Base-by-base conservation (phyloP, 2,329 filamentous ascomycete genomes). In the Ophiosphaerella herpotricha region DNA sequence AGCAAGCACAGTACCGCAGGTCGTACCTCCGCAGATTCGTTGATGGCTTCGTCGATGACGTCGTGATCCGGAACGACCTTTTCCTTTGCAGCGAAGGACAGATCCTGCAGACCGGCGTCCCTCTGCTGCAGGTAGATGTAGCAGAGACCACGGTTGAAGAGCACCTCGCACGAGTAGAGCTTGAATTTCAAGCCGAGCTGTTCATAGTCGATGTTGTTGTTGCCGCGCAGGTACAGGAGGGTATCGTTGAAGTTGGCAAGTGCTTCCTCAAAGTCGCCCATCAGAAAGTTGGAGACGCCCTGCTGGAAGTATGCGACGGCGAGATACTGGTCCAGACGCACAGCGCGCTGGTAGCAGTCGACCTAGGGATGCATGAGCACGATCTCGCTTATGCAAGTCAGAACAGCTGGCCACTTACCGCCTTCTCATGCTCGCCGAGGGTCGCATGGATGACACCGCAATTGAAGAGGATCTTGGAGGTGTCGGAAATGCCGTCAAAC, bases 231-330 rank as follows among this genome's bases (percentile, higher is more conserved):
- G 74, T 97, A 97, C 36, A 97, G 79, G 35, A 99, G 80, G 0
- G 94, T 97, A 70, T 99, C 94, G 78, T 99, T 99, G 82, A 99
- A 99, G 77, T 97, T 97, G 61, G 92, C 92, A 54, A 97, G 80
- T 14, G 94, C 94, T 74, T 97, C 94, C 73, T 97, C 92, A 63
- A 97, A 97, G 71, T 99, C 94, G 52, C 93, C 93, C 47, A 97
- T 85, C 42, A 99, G 80, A 74, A 99, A 99, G 73, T 97, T 99
- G 47, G 94, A 97, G 14, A 99, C 94, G 37, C 94, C 94, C 75
- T 97, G 91, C 70, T 99, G 94, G 74, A 99, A 99, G 74, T 97
- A 97, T 52, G 94, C 93, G 50, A 99, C 91, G 49, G 94, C 94
- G 39, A 99, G 88, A 71, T 97, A 99, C 71, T 94, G 89, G 69